These are phyloP conservation scores for Mycena leptocephala DNA, from an alignment of 768 basidiomycete species.

Conservation along the genomic window DNA sequence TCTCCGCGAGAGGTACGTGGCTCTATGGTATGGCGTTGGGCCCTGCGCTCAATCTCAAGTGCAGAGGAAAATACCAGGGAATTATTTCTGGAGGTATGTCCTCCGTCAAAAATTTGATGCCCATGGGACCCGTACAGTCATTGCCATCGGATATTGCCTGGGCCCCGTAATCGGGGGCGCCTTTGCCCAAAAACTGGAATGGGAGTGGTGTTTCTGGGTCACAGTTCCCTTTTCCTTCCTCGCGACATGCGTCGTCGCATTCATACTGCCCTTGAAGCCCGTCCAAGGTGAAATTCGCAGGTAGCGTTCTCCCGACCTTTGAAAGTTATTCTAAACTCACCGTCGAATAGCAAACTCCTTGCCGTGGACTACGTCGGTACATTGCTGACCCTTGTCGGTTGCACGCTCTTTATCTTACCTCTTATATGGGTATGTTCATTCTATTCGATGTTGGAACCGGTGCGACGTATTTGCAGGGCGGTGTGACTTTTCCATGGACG, in stretches of 20 bases:
- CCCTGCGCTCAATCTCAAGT: background rate
- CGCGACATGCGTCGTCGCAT: slow-evolving; percentile 70
- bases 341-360: slow-evolving; percentile 67
- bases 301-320: slow-evolving; percentile 42
- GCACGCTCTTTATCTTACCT: slow-evolving; percentile 76
- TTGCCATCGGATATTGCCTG: slow-evolving; percentile 74
- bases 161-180: slow-evolving; percentile 82
- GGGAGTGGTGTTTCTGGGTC: slow-evolving; percentile 89
- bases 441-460: background rate
- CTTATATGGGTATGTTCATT: slow-evolving; percentile 74
- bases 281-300: slow-evolving; percentile 73
- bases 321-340: background rate
- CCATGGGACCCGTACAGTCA: too few species aligned
- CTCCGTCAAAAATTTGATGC: too few species aligned
- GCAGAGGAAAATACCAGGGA: slow-evolving; percentile 84
- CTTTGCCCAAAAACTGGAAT: slow-evolving; percentile 72
- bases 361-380: slow-evolving; percentile 78
- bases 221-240: slow-evolving; percentile 72
- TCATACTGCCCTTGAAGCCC: slow-evolving; percentile 79
- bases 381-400: slow-evolving; percentile 71
- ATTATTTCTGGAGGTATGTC: slow-evolving; percentile 78
- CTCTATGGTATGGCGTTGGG: background rate
- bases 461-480: slow-evolving; percentile 62
- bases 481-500: slow-evolving; percentile 80
- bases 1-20: slow-evolving; percentile 71